Evolutionary conservation across 2,329 filamentous ascomycete species (phyloP).

Genomic region (Apiospora malaysiana): DNA sequence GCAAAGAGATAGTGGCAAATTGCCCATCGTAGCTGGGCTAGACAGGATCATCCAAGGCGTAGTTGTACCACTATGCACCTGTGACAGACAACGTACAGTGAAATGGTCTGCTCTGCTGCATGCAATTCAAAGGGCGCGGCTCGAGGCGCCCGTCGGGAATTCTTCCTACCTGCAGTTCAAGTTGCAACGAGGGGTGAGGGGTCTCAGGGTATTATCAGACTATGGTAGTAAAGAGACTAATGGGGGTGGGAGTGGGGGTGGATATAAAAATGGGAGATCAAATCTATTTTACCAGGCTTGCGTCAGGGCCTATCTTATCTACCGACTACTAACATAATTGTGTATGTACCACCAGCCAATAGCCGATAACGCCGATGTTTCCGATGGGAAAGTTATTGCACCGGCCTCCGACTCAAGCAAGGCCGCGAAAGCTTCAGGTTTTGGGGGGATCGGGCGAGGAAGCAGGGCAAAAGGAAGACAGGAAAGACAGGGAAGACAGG

Average conservation of each 20-base stretch:
- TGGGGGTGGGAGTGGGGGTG: not conserved
- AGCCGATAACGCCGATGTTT: conserved; percentile 15
- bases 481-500: not conserved
- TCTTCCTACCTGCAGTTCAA: not conserved
- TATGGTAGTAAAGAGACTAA: not conserved
- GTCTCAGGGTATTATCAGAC: not conserved
- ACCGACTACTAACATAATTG: no score
- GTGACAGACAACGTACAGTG: not conserved
- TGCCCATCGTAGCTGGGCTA: not conserved
- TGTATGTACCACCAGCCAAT: not conserved
- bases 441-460: not conserved
- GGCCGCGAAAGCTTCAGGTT: not conserved
- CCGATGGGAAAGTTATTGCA: conserved; percentile 6
- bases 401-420: not conserved
- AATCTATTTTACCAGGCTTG: not conserved
- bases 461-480: not conserved
- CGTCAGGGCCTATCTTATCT: not conserved
- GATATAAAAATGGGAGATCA: not conserved
- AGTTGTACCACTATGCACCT: not conserved
- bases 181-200: conserved; percentile 8
- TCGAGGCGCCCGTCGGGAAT: not conserved
- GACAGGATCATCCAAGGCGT: not conserved
- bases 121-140: conserved; percentile 7
- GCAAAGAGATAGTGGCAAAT: not conserved
- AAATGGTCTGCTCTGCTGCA: not conserved